A percentile compares a stretch with the other conserved stretches of the same genome.
phyloP scores from a whole-genome alignment of 1,139 yeast genomes.

The Yamadazyma triangularis region DNA sequence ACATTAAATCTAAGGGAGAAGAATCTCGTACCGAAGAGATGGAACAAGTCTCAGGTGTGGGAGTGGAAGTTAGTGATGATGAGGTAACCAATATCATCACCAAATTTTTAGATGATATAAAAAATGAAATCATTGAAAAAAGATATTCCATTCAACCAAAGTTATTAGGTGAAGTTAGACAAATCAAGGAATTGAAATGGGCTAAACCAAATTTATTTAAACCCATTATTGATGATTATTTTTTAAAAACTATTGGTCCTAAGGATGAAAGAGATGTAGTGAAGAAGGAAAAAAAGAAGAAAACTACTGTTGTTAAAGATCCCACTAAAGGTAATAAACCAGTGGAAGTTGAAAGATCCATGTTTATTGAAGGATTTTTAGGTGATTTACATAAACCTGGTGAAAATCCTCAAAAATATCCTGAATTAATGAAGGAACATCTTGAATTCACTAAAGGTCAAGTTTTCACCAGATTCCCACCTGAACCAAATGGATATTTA shows the following conservation, averaged over 20 bases:
- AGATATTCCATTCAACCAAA: conserved; percentile 77
- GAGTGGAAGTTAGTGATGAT: conserved; percentile 62
- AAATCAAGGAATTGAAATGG: conserved; percentile 77
- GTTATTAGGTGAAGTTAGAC: conserved; percentile 72
- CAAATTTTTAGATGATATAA: conserved; percentile 55
- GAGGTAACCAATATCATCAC: conserved; percentile 58
- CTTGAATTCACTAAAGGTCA: conserved; percentile 71
- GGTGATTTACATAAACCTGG: conserved; percentile 96
- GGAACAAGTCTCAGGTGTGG: conserved; percentile 73
- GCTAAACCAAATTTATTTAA: conserved; percentile 85
- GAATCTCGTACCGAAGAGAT: conserved; percentile 41
- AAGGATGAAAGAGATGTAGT: conserved; percentile 91
- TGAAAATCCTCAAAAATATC: conserved; percentile 85
- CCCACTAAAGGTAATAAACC: conserved; percentile 15
- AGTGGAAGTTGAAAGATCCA: conserved; percentile 52
- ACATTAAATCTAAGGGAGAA: conserved; percentile 48
- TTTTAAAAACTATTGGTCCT: conserved; percentile 75
- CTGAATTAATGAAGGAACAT: conserved; percentile 80
- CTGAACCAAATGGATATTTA: conserved; percentile 95
- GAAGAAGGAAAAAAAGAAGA: conserved; percentile 64
- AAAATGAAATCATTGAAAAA: conserved; percentile 55
- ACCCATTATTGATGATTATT: conserved; percentile 75
- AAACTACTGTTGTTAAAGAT: conserved; percentile 15
- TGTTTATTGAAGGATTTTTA: conserved; percentile 93
- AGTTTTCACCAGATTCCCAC: conserved; percentile 94